Evolutionary conservation across 805 yeast genomes (phyloP), one percentile per base, ranked within the genome.

Genomic region (Wickerhamomyces bovis): DNA sequence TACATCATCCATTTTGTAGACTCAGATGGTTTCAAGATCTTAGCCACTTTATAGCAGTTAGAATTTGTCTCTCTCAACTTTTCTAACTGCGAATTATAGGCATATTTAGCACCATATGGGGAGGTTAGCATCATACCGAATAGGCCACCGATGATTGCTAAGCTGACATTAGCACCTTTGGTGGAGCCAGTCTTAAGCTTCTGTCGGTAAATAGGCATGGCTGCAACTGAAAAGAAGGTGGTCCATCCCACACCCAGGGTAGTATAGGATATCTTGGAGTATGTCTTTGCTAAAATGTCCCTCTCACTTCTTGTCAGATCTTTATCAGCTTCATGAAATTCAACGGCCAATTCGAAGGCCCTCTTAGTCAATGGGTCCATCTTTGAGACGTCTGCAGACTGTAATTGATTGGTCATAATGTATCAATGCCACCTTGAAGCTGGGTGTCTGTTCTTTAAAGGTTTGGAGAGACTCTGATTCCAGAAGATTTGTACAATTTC

Each of bases 271-370:
- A 73, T 64, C 4, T 62, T 53, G 26, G 64, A 55, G 52, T 71
- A 72, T 11, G 71, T 61, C 12, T 61, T 55, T 3, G 74, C 67
- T 20, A 79, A 55, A 18, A 66, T 65, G 18, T 58, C 53, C 38
- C 85, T 58, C 41, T 79, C 80, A 6, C 59, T 56, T 1, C 64
- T 49, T 19, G 66, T 67, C 38, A 79, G 57, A 6, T 51, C 57
- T 33, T 70, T 72, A 50, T 79, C 85, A 35, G 66, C 67, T 38
- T 76, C 75, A 50, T 77, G 75, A 55, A 79, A 77, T 25, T 66
- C 62, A 44, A 72, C 60, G 3, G 80, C 79, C n/a, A 61, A 55
- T 13, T 66, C 52, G 48, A 68, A 69, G 2, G 76, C 76, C 41
- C 65, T 66, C 39, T 66, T 51, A n/a, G 39, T 36, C 23, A 20